A percentile compares a stretch with the other conserved stretches of the same genome.
Conservation (phyloP, 1,139 yeast genomes). For the Pichia sp. region DNA sequence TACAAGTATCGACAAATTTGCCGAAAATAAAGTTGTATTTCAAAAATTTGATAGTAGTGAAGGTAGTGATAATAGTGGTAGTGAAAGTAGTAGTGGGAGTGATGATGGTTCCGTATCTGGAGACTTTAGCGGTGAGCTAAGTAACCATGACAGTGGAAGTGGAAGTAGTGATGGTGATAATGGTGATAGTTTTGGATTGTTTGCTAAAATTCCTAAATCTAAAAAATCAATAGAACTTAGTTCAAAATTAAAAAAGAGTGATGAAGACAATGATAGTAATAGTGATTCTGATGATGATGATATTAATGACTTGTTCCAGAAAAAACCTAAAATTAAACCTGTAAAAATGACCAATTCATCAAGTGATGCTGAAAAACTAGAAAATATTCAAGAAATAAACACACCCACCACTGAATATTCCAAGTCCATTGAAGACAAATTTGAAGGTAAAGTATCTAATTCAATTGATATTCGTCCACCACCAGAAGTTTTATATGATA, state of each 20-base stretch:
- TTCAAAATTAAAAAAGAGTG: background rate
- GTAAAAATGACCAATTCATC: background rate
- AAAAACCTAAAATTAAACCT: background rate
- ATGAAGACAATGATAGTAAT: background rate
- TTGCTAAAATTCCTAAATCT: background rate
- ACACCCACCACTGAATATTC: background rate
- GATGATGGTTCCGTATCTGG: no score
- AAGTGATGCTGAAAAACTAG: background rate
- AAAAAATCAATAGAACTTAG: no score
- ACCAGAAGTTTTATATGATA: slow-evolving; percentile 85
- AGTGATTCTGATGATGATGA: slow-evolving; percentile 1
- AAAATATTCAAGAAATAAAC: background rate
- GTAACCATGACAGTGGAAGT: background rate
- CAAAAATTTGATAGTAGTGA: slow-evolving; percentile 16
- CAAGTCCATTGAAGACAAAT: background rate
- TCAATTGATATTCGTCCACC: slow-evolving; percentile 77
- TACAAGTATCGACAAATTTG: slow-evolving; percentile 42
- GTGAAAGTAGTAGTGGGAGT: background rate
- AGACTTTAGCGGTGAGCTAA: background rate
- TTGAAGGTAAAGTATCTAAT: background rate
- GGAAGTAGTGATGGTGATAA: background rate
- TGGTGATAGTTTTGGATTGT: background rate
- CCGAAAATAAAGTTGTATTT: slow-evolving; percentile 64
- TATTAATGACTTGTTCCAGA: slow-evolving; percentile 1
- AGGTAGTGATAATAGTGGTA: slow-evolving; percentile 2